A percentile compares a stretch with the other conserved stretches of the same genome.
phyloP scores from a whole-genome alignment of 139 green algal genomes.

The Chlorella sp. region DNA sequence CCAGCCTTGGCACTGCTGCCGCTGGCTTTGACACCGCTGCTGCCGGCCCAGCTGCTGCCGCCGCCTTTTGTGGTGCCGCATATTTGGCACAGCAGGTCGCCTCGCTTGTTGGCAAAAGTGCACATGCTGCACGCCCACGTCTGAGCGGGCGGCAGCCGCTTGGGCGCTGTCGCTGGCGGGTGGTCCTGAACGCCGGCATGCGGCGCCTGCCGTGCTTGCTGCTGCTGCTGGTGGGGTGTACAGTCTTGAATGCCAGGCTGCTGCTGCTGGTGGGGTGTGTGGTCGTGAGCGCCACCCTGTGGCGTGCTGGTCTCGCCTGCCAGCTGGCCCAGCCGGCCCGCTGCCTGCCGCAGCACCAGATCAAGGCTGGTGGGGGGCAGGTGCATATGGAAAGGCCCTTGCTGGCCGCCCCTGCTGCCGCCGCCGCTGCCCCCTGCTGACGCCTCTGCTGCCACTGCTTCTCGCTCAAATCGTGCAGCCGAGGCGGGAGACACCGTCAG shows the following conservation, averaged over 20 bases:
- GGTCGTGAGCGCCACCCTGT: background rate
- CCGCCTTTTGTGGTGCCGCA: slow-evolving; percentile 16
- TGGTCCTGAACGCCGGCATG: background rate
- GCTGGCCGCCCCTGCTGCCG: background rate
- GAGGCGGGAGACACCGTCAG: background rate
- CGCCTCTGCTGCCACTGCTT: background rate
- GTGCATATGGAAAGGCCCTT: background rate
- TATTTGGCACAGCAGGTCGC: slow-evolving; percentile 26
- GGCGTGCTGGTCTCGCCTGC: background rate
- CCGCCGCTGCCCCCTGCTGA: background rate
- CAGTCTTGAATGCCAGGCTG: background rate
- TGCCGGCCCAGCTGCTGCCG: background rate
- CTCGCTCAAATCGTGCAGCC: background rate
- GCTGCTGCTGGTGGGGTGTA: background rate
- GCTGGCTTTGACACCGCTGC: background rate
- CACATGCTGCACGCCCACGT: slow-evolving; percentile 33
- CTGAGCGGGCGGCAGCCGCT: background rate
- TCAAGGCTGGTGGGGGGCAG: slow-evolving; percentile 13
- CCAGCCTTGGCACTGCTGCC: background rate
- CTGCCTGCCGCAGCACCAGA: slow-evolving; percentile 1
- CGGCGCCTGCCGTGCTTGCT: background rate
- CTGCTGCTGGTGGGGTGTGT: background rate
- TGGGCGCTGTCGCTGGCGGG: background rate
- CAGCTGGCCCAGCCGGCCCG: background rate
- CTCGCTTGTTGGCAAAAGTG: slow-evolving; percentile 28